These are phyloP conservation scores for Lecanicillium sp. DNA, from an alignment of 2,329 filamentous ascomycete genomes.

Conservation along the genomic window DNA sequence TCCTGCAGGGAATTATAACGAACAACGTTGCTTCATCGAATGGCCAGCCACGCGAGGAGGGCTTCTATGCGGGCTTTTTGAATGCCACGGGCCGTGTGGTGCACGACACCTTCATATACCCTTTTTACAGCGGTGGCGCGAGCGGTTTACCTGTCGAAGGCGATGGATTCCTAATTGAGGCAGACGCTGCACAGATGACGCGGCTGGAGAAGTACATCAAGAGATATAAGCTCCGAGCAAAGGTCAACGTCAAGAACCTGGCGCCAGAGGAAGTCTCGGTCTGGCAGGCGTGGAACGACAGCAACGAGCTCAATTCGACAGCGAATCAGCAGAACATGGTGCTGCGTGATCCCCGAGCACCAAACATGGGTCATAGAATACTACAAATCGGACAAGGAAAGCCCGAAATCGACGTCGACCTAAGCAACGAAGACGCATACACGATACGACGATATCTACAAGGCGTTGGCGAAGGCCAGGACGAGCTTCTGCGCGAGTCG, in stretches of 20 bases:
- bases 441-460: conserved; percentile 67
- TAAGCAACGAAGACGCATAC: conserved; percentile 53
- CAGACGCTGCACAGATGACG: conserved; percentile 60
- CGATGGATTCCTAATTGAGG: conserved; percentile 62
- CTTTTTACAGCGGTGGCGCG: conserved; percentile 29
- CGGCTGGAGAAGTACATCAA: conserved; percentile 64
- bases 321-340: conserved; percentile 19
- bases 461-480: conserved; percentile 78
- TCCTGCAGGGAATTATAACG: conserved; percentile 82
- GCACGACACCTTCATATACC: conserved; percentile 87
- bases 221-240: conserved; percentile 78
- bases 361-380: conserved; percentile 46
- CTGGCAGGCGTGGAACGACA: conserved; percentile 67
- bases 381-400: conserved; percentile 21
- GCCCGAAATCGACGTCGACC: conserved; percentile 33
- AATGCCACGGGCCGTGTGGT: conserved; percentile 78
- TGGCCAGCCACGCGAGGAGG: conserved; percentile 30
- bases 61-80: conserved; percentile 76
- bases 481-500: conserved; percentile 62
- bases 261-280: conserved; percentile 56
- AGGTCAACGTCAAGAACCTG: conserved; percentile 61
- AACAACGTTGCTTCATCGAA: conserved; percentile 36
- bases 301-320: conserved; percentile 10
- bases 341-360: conserved; percentile 45
- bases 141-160: conserved; percentile 16